Percentiles rank a stretch among this genome's conserved stretches.
phyloP scores from a whole-genome alignment of 768 basidiomycete genomes.

The Auriscalpium orientale region DNA sequence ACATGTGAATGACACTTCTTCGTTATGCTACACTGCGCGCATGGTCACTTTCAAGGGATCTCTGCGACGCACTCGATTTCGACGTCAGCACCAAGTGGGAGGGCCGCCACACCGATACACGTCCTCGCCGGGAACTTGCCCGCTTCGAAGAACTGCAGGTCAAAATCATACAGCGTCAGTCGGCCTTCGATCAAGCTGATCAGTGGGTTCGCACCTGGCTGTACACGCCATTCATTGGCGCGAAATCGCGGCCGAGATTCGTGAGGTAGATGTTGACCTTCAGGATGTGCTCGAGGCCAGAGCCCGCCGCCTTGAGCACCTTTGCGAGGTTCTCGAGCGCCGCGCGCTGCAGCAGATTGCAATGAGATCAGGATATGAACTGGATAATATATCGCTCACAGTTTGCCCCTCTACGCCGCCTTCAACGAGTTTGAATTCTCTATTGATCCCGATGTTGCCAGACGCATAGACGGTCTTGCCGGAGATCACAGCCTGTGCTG shows the following conservation, averaged over 20 bases:
- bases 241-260: conserved; percentile 30
- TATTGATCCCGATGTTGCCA: conserved; percentile 30
- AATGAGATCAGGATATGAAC: background rate
- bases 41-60: background rate
- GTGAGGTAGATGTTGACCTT: conserved; percentile 35
- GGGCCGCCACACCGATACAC: conserved; percentile 45
- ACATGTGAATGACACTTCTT: too few relatives aligned
- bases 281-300: conserved; percentile 28
- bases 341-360: conserved; percentile 20
- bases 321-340: conserved; percentile 33
- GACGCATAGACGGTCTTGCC: conserved; percentile 31
- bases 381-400: conserved; percentile 19
- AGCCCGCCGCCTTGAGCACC: conserved; percentile 32
- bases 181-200: background rate
- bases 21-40: too few relatives aligned
- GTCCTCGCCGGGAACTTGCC: conserved; percentile 47
- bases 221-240: conserved; percentile 33
- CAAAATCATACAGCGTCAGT: background rate
- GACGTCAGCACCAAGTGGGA: conserved; percentile 47
- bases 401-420: conserved; percentile 32
- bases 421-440: conserved; percentile 24
- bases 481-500: conserved; percentile 32
- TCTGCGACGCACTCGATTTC: conserved; percentile 24
- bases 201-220: conserved; percentile 18
- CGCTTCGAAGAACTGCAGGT: conserved; percentile 38